These are phyloP conservation scores for Phytophthora cactorum DNA, from an alignment of 352 stramenopile genomes.

Conservation along the genomic window DNA sequence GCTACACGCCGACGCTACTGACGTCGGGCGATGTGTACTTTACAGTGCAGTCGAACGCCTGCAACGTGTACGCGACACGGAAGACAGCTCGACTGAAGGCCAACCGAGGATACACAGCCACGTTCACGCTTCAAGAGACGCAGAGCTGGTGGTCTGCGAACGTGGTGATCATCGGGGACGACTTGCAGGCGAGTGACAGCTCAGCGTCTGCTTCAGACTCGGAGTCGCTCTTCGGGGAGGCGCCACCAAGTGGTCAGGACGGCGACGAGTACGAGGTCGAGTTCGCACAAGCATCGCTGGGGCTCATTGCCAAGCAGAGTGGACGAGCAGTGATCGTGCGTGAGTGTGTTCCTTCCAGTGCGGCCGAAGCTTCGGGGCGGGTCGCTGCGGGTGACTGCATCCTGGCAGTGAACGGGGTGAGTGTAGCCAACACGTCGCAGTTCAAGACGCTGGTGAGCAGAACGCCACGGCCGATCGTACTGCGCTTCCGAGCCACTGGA, in stretches of 20 bases:
- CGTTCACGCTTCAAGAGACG: constrained; percentile 83
- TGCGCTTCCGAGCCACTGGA: constrained; percentile 68
- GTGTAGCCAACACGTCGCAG: constrained; percentile 68
- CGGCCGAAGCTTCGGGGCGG: constrained; percentile 52
- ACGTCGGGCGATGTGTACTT: constrained; percentile 88
- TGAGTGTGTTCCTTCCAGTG: constrained; percentile 67
- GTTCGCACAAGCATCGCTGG: constrained; percentile 63
- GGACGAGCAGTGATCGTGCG: constrained; percentile 67
- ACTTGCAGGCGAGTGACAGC: constrained; percentile 58
- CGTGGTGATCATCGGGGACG: constrained; percentile 83
- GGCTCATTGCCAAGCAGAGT: constrained; percentile 78
- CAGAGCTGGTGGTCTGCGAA: constrained; percentile 85
- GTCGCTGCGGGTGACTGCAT: constrained; percentile 76
- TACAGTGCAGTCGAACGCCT: constrained; percentile 83
- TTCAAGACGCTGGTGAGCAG: constrained; percentile 75
- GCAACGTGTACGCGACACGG: constrained; percentile 80
- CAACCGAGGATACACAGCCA: constrained; percentile 83
- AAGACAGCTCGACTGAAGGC: constrained; percentile 77
- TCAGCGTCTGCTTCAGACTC: constrained; percentile 22
- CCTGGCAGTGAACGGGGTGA: constrained; percentile 72
- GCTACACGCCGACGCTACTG: constrained; percentile 84
- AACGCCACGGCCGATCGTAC: constrained; percentile 63
- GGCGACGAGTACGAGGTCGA: constrained; percentile 79
- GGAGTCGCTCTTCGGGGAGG: constrained; percentile 38
- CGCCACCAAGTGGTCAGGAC: background rate